Base-by-base conservation (phyloP, 805 yeast genomes). In the Kluyveromyces aestuarii region DNA sequence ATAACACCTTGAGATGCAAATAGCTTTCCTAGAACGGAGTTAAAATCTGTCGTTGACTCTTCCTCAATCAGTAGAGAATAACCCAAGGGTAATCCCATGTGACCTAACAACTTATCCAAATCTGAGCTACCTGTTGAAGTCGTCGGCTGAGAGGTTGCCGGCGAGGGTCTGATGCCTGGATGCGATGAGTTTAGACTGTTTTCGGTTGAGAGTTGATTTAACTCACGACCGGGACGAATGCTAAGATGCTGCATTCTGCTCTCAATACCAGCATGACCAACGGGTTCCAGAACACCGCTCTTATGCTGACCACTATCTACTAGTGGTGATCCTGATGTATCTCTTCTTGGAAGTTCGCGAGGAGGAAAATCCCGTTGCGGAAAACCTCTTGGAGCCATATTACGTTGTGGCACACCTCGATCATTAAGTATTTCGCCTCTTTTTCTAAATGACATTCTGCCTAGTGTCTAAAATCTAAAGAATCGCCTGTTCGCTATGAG, bases 71-170 rank as follows among this genome's bases (percentile, higher is more conserved):
- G 63, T 37, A 89, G 60, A 6, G 85, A 74, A 10, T 73, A 66
- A 1, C 96, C 96, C 11, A 87, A 55, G 1, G 98, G 98, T 14
- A 90, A 62, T 1, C 99, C 99, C 48, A 79, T 84, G 64, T 91
- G 98, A 1, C 76, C 78, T 46, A 91, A 61, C 3, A 87, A 66
- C 53, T 74, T 78, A 63, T 91, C 98, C 19, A 91, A 64, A 59
- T 87, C 90, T 8, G 73, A 62, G 21, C 84, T 75, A 1, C 97
- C 97, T 0, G 96, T 83, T 1, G 97, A 87, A 1, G 84, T 74
- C 0, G 89, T 79, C 0, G 85, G 82, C 48, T 79, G 82, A 2
- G 96, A 82, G 6, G 89, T 82, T 0, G 64, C 62, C 2, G 82
- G 69, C 0, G 97, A 89, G 0, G 97, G 95, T 52, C 81, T 74